Evolutionary conservation across 2,329 filamentous ascomycete genomes (phyloP), one percentile per base, ranked within the genome.

Genomic region (Calonectria naviculata): DNA sequence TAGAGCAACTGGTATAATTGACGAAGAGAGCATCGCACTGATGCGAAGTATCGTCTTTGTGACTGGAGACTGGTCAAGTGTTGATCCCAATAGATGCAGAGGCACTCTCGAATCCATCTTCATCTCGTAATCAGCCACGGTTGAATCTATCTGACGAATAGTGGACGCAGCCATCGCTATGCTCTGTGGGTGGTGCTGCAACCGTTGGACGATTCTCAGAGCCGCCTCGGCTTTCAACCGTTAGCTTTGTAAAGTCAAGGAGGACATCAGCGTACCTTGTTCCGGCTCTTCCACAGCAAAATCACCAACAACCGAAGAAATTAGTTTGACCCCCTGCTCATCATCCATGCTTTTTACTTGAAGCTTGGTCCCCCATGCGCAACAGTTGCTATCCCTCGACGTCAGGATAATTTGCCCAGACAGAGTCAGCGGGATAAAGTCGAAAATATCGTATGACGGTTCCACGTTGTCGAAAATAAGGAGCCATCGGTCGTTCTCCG

Each of bases 391-490:
- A 13, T 70, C 67, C 17, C 67, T 47, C 10, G 67, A 70, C 21
- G 67, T 70, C 12, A 70, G 29, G 24, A 65, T 70, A 28, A 70
- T 65, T 29, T 70, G 61, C n/a, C 67, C 67, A 24, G 67, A 70
- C n/a, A 70, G 67, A 0, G 67, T 70, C 42, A 70, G 21, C 8
- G 67, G 67, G 42, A 70, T 70, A 65, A 70, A 70, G 26, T 70
- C 67, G 38, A 70, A 70, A 21, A 70, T 70, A n/a, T 70, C 67
- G 52, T 70, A 70, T 24, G 67, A 70, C 10, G 67, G 61, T 21
- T 70, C 67, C 42, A 70, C 67, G 17, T 70, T 70, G 52, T 70
- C 67, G 21, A 70, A 70, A 26, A 70, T 61, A n/a, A 70, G 61
- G 13, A 70, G 28, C 67, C 67, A 70, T 12, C 46, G 61, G n/a